Evolutionary conservation across 345 rosid genomes (phyloP), one percentile per base, ranked within the genome.

Genomic region (Sisymbrium irio): DNA sequence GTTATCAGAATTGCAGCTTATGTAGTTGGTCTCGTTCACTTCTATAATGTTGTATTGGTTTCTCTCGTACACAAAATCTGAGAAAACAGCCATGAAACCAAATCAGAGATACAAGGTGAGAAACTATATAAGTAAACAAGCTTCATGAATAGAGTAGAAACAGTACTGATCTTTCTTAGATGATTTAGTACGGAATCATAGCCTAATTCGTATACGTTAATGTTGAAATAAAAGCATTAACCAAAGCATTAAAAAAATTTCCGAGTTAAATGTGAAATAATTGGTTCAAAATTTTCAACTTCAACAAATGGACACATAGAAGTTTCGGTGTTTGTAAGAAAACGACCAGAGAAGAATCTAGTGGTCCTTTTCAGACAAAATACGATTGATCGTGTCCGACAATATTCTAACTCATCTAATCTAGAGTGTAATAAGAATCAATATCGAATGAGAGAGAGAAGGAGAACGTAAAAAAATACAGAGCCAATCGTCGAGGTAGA

Each of bases 401-500:
- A 41, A 65, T 32, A 65, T 73, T 28, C 46, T n/a, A 46, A 42
- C 62, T 62, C 17, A 14, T 22, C 1, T 22, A 49, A 44, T 7
- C 37, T 12, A 47, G 19, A 37, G 39, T 6, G 19, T 39, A n/a
- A 57, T 9, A 47, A 67, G 72, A 22, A 53, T 27, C 17, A 40
- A 27, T 11, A 35, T 44, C 9, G 35, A 3, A 7, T 30, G 6
- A 40, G 54, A 11, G 33, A 14, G 37, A 68, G 15, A 28, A 35
- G n/a, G n/a, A n/a, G n/a, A n/a, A n/a, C n/a, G n/a, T n/a, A n/a
- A 9, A 17, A 12, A 20, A 82, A 46, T 85, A 94, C 98, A 89
- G 62, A 94, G 98, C 97, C 98, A 94, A 73, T 94, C 97, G 6
- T 88, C 98, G 80, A 87, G 82, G 83, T 88, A 86, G 77, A 94